These are phyloP conservation scores for Dorcoceras hygrometricum DNA, from an alignment of 257 asterid species.

Conservation along the genomic window DNA sequence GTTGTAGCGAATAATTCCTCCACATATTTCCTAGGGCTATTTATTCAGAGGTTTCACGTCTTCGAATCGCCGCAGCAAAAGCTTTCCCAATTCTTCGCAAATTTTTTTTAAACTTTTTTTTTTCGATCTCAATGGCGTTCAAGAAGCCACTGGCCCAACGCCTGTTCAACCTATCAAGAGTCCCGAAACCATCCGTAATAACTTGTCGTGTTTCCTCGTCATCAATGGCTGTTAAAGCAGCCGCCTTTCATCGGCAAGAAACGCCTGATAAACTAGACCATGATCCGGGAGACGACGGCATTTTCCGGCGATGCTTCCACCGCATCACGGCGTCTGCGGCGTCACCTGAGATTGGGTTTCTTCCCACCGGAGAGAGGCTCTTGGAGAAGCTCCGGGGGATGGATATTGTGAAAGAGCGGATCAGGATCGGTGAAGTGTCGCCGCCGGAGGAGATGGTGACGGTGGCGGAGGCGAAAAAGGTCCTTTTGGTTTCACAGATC, in stretches of 20 bases:
- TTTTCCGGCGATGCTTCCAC: slow-evolving; percentile 45
- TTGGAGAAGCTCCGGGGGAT: slow-evolving; percentile 45
- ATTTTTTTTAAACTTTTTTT: no score
- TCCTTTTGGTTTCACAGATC: slow-evolving; percentile 49
- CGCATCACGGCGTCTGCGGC: slow-evolving; percentile 28
- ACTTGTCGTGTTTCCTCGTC: slow-evolving; percentile 42
- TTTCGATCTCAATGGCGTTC: slow-evolving; percentile 39
- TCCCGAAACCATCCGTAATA: slow-evolving; percentile 25
- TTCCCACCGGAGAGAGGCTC: slow-evolving; percentile 40
- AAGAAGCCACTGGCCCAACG: slow-evolving; percentile 40
- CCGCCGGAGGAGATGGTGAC: slow-evolving; percentile 44
- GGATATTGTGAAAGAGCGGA: slow-evolving; percentile 47
- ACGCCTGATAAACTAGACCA: slow-evolving; percentile 29
- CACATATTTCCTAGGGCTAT: slow-evolving; percentile 12
- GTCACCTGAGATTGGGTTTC: slow-evolving; percentile 27
- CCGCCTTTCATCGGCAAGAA: slow-evolving; percentile 3
- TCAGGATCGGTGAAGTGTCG: slow-evolving; percentile 42
- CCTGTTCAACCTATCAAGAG: slow-evolving; percentile 34
- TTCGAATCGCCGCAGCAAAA: background rate
- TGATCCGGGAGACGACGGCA: slow-evolving; percentile 51
- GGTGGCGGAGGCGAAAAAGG: slow-evolving; percentile 49
- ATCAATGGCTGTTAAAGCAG: slow-evolving; percentile 23
- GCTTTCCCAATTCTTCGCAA: background rate
- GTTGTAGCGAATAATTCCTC: background rate
- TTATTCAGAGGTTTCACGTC: slow-evolving; percentile 17